Evolutionary conservation across 2,329 filamentous ascomycete species (phyloP).

Genomic region (Penicillium fuscoglaucum): DNA sequence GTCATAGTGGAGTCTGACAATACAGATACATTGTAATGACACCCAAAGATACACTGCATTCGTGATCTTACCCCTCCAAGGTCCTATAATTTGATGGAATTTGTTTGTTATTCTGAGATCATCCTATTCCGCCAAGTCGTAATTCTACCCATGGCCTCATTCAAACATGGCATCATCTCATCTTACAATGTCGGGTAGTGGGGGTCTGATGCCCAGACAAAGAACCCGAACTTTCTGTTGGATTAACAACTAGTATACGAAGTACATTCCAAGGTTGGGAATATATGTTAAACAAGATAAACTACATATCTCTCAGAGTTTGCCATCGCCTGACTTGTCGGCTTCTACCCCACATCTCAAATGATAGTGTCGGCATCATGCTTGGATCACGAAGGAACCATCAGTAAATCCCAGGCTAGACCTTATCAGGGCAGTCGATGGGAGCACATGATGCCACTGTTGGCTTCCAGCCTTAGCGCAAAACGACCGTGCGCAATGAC

Average conservation of each 20-base stretch:
- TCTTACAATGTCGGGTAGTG: constrained; percentile 7
- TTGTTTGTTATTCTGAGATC: constrained; percentile 8
- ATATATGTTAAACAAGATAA: neutral
- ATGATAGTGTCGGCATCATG: constrained; percentile 14
- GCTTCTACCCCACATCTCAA: constrained; percentile 16
- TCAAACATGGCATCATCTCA: constrained; percentile 1
- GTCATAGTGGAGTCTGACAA: constrained; percentile 32
- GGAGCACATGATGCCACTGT: constrained; percentile 17
- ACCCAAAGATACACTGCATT: constrained; percentile 10
- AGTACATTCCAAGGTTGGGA: neutral
- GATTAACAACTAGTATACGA: neutral
- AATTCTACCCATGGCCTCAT: neutral
- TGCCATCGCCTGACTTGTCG: constrained; percentile 15
- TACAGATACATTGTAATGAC: constrained; percentile 19
- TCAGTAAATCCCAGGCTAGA: constrained; percentile 7
- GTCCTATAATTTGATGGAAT: neutral
- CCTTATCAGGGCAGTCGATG: constrained; percentile 7
- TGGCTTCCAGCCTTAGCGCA: constrained; percentile 4
- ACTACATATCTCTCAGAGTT: neutral
- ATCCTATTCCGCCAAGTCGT: neutral
- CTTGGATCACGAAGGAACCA: constrained; percentile 14
- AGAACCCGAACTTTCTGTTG: neutral
- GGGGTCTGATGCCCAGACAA: constrained; percentile 16
- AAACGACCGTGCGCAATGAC: constrained; percentile 19
- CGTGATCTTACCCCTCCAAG: constrained; percentile 1